Percentiles rank a stretch among this genome's conserved stretches.
These are phyloP conservation scores for Jasminum sambac DNA, from an alignment of 257 asterid genomes.

Conservation along the genomic window DNA sequence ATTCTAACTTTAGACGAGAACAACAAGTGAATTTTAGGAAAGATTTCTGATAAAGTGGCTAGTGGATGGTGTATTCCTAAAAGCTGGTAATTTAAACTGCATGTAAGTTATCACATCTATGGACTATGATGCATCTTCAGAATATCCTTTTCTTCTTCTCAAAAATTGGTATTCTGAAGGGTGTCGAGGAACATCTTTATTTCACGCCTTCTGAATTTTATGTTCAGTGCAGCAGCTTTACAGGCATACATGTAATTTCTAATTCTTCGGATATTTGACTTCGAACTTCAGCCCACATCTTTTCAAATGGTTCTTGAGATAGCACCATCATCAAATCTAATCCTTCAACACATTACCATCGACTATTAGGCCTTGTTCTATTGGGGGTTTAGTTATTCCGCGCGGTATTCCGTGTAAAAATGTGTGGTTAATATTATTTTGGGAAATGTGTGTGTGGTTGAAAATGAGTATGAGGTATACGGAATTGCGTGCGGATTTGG, in stretches of 20 bases:
- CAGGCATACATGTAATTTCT: not conserved
- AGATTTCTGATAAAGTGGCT: not conserved
- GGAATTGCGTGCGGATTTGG: too few species aligned
- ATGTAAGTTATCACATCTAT: not conserved
- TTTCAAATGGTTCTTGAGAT: conserved; percentile 3
- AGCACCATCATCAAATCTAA: conserved; percentile 3
- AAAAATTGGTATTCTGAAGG: not conserved
- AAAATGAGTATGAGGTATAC: too few species aligned
- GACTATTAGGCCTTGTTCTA: too few species aligned
- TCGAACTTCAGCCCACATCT: not conserved
- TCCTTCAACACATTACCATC: not conserved
- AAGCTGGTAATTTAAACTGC: not conserved
- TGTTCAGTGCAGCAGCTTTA: not conserved
- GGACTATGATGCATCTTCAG: not conserved
- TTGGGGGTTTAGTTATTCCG: too few species aligned
- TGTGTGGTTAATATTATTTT: too few species aligned
- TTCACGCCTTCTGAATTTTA: not conserved
- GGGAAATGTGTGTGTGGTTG: too few species aligned
- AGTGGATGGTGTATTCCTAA: not conserved
- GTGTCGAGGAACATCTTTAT: not conserved
- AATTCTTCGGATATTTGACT: not conserved
- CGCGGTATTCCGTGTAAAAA: too few species aligned
- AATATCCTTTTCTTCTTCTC: not conserved
- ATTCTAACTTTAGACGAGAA: not conserved
- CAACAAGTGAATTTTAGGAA: not conserved